Conservation (phyloP, 2,329 filamentous ascomycete genomes). For the Westerdykella ornata region DNA sequence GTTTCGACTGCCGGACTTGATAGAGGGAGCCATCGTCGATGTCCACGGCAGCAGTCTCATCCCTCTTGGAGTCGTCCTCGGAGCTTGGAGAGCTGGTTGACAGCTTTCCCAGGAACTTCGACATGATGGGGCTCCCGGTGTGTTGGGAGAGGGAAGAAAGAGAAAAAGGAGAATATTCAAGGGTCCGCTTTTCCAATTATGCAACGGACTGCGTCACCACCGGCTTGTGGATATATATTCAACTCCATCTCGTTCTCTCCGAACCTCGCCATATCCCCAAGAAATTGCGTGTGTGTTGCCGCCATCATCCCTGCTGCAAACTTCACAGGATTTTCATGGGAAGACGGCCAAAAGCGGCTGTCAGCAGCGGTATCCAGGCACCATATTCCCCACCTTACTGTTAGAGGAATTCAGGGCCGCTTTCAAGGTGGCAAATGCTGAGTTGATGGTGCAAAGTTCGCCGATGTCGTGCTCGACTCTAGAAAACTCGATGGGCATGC, state of each 20-base stretch:
- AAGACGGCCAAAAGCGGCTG: no score
- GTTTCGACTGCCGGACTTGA: slow-evolving; percentile 22
- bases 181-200: not conserved
- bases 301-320: not conserved
- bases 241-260: not conserved
- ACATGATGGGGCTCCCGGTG: slow-evolving; percentile 5
- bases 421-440: no score
- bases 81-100: slow-evolving; percentile 5
- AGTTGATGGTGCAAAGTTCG: no score
- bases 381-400: no score
- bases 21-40: slow-evolving; percentile 20
- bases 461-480: no score
- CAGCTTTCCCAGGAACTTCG: slow-evolving; percentile 12
- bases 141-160: not conserved
- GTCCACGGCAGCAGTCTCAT: slow-evolving; percentile 9
- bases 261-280: not conserved
- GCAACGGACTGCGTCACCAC: not conserved
- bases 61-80: slow-evolving; percentile 7
- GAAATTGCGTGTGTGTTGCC: not conserved
- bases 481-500: no score
- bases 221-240: not conserved
- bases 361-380: no score
- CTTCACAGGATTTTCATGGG: not conserved
- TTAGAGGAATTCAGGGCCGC: no score
- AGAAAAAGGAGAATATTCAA: not conserved